These are phyloP conservation scores for Casaregolazyma suthepensis DNA, from an alignment of 1,139 yeast species.

Conservation along the genomic window DNA sequence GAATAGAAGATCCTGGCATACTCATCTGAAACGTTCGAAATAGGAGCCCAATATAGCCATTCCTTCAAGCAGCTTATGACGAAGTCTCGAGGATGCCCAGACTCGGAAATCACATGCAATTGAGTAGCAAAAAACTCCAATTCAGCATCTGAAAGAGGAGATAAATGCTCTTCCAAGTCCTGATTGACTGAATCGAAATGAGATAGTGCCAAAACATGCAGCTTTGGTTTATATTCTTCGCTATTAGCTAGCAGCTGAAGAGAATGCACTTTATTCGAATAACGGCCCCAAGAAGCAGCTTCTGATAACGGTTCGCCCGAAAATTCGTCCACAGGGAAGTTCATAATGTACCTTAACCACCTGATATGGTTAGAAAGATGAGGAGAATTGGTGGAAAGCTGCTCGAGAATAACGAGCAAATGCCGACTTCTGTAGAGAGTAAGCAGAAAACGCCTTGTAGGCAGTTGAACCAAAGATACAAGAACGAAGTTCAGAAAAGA, in stretches of 20 bases:
- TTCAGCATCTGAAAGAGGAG: slow-evolving; percentile 20
- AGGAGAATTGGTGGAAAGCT: not conserved
- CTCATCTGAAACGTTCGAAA: not conserved
- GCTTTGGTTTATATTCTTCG: slow-evolving; percentile 21
- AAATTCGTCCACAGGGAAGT: slow-evolving; percentile 42
- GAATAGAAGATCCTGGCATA: not conserved
- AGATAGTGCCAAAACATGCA: slow-evolving; percentile 28
- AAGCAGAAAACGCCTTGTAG: slow-evolving; percentile 38
- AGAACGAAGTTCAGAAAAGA: slow-evolving; percentile 28
- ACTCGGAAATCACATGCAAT: slow-evolving; percentile 6
- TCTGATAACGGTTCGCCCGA: slow-evolving; percentile 32
- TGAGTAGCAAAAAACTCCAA: slow-evolving; percentile 17
- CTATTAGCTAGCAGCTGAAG: slow-evolving; percentile 23
- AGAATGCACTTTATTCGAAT: slow-evolving; percentile 17
- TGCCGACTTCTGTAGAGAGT: slow-evolving; percentile 31
- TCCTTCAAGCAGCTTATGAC: not conserved
- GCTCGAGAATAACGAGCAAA: slow-evolving; percentile 15
- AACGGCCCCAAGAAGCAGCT: slow-evolving; percentile 17
- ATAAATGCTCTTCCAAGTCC: slow-evolving; percentile 26
- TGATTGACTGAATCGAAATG: slow-evolving; percentile 28
- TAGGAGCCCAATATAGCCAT: not conserved
- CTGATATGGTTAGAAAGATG: slow-evolving; percentile 15
- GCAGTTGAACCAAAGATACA: slow-evolving; percentile 37
- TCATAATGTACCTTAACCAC: slow-evolving; percentile 28
- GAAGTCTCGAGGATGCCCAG: not conserved